Evolutionary conservation across 306 rosid species (phyloP).

Genomic region (Comarum palustre): DNA sequence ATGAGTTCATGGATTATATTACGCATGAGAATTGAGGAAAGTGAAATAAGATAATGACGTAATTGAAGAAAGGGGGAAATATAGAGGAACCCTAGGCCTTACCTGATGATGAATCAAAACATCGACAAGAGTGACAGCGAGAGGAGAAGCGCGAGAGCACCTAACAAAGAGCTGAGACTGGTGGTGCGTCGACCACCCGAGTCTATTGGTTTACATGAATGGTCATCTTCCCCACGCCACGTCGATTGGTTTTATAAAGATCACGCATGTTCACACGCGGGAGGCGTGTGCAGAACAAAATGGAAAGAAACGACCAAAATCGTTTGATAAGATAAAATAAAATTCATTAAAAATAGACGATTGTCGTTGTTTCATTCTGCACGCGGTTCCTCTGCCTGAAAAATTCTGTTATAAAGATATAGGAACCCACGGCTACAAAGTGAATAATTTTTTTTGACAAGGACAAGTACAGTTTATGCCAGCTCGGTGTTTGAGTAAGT

Average conservation of each 20-base stretch:
- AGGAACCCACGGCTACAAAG: no score
- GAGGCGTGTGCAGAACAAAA: no score
- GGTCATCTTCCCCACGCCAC: not conserved
- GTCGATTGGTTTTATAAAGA: not conserved
- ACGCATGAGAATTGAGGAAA: not conserved
- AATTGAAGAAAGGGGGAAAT: not conserved
- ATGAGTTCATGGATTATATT: not conserved
- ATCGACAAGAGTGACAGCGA: not conserved
- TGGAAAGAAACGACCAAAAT: no score
- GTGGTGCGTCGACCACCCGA: not conserved
- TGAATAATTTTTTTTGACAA: no score
- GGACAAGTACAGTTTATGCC: no score
- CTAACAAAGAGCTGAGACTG: constrained; percentile 5
- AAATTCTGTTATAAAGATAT: no score
- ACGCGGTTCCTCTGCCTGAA: no score
- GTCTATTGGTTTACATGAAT: not conserved
- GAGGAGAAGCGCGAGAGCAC: not conserved
- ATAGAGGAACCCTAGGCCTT: not conserved
- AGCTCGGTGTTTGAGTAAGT: no score
- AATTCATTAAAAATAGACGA: no score
- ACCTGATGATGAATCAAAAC: constrained; percentile 1
- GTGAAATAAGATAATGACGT: not conserved
- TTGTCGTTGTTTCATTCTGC: no score
- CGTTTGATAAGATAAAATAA: no score
- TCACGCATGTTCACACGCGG: no score